Evolutionary conservation across 2,329 filamentous ascomycete genomes (phyloP).

Genomic region (Amauroascus niger): DNA sequence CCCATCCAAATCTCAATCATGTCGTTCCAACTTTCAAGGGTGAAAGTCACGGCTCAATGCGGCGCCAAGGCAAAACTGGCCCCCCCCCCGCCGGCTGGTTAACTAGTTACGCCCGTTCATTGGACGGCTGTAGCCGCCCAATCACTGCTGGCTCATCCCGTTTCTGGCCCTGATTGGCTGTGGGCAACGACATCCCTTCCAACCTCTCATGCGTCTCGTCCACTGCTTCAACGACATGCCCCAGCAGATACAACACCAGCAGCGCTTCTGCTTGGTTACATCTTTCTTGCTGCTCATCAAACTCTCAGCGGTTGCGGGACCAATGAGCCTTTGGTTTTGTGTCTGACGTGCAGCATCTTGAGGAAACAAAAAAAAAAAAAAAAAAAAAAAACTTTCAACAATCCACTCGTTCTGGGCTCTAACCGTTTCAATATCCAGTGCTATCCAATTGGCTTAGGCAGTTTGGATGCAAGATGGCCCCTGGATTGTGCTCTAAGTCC

Average conservation of each 20-base stretch:
- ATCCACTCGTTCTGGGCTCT: not conserved
- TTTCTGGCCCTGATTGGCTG: not conserved
- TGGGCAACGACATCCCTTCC: not conserved
- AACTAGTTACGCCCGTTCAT: too few relatives aligned
- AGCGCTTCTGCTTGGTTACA: slow-evolving; percentile 11
- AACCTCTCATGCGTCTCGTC: not conserved
- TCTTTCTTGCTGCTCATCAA: slow-evolving; percentile 4
- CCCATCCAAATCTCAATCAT: too few relatives aligned
- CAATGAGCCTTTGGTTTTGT: not conserved
- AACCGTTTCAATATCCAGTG: not conserved
- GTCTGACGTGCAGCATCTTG: not conserved
- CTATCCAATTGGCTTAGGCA: not conserved
- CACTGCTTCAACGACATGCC: not conserved
- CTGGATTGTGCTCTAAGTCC: not conserved
- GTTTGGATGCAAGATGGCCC: not conserved
- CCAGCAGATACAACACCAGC: not conserved
- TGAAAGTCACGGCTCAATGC: too few relatives aligned
- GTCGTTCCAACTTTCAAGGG: too few relatives aligned
- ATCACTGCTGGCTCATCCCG: not conserved
- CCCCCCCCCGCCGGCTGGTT: too few relatives aligned
- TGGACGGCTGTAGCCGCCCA: too few relatives aligned
- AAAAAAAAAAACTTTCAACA: too few relatives aligned
- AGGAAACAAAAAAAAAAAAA: too few relatives aligned
- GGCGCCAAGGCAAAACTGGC: too few relatives aligned
- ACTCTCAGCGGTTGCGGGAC: slow-evolving; percentile 4